These are phyloP conservation scores for Xylaria sp. DNA, from an alignment of 2,329 filamentous ascomycete species.

Conservation along the genomic window DNA sequence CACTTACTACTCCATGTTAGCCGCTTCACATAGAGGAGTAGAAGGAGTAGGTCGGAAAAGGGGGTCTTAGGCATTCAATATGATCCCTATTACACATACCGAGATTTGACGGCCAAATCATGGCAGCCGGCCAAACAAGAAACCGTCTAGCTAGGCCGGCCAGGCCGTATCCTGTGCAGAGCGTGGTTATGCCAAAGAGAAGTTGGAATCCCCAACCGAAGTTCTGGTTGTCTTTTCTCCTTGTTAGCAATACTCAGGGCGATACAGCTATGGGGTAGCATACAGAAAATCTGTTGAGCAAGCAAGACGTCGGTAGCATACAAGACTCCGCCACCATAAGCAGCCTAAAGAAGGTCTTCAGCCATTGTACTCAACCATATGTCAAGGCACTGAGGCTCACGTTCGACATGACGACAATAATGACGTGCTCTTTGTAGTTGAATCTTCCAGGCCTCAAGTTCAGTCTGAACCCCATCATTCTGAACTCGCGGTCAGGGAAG, in stretches of 20 bases:
- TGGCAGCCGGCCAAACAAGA: conserved; percentile 62
- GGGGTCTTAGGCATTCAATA: no score
- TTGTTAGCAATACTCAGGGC: conserved; percentile 2
- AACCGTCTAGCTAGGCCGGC: conserved; percentile 63
- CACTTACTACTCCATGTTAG: no score
- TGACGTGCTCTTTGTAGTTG: conserved; percentile 42
- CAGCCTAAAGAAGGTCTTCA: conserved; percentile 45
- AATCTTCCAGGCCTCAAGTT: conserved; percentile 46
- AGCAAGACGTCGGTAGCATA: conserved; percentile 58
- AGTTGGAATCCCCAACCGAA: conserved; percentile 63
- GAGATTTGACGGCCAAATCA: conserved; percentile 65
- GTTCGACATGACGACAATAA: conserved; percentile 64
- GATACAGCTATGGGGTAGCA: conserved; percentile 6
- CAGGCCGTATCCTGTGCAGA: conserved; percentile 66
- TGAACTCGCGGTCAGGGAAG: conserved; percentile 39
- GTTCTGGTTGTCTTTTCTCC: conserved; percentile 48
- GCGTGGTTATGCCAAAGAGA: conserved; percentile 61
- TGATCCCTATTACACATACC: no score
- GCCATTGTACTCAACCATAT: neutral
- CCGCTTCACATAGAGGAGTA: no score
- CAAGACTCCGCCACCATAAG: conserved; percentile 60
- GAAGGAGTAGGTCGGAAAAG: no score
- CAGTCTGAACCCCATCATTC: conserved; percentile 39
- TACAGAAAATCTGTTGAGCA: conserved; percentile 57
- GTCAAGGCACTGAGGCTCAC: conserved; percentile 43